Evolutionary conservation across 1,284 basidiomycete genomes (phyloP), one percentile per base, ranked within the genome.

Genomic region (Ustilago sp.): DNA sequence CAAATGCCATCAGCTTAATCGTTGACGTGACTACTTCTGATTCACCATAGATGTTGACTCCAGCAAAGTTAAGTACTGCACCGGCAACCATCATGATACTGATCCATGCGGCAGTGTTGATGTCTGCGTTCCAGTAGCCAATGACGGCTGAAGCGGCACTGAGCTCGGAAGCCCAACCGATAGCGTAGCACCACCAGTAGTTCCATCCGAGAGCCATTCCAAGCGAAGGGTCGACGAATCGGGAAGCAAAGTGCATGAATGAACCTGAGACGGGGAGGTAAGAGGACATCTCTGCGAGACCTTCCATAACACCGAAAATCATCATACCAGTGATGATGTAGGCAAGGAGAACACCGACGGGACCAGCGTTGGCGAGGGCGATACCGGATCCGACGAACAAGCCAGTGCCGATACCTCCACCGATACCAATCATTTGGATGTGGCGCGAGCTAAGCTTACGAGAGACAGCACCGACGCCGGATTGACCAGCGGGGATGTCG

Each of bases 201-300:
- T 79, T 80, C 74, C 68, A 79, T 9, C 83, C 83, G 2, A 85
- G 88, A 5, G 92, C 91, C 80, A 93, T 93, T 45, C 92, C 92
- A 59, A 91, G 87, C 3, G 92, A 90, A 54, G 92, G 92, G 82
- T 93, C 92, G 39, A 85, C 68, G 56, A 80, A 84, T 3, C 81
- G 79, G 12, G 68, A 68, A 8, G 80, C 76, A 39, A 82, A 84
- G 31, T 79, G 72, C 51, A 79, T 71, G 53, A 85, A 85, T 6
- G 78, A 77, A 5, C 83, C 83, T 3, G 78, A 75, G n/a, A 84
- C 80, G 8, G 83, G 82, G 15, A 81, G 64, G 43, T 79, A 63
- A 8, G 80, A 66, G 0, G 77, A 72, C 68, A 85, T 76, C 51
- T 85, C 83, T n/a, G 81, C 81, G 3, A 85, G 74, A 2, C 78